phyloP scores from a whole-genome alignment of 257 asterid genomes.

The Salvia miltiorrhiza region DNA sequence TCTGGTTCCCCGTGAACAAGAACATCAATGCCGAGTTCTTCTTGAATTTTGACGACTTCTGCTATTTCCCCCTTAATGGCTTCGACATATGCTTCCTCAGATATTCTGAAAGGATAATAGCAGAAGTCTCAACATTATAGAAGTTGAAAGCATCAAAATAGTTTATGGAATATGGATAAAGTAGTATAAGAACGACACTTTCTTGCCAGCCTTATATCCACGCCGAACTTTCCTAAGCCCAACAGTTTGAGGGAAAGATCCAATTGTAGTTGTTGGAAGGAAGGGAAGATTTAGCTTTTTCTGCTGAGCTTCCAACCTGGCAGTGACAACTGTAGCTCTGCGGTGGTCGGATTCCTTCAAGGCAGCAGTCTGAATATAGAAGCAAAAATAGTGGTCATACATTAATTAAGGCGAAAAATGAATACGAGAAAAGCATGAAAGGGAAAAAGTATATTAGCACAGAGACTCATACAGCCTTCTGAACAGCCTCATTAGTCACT shows the following conservation, averaged over 20 bases:
- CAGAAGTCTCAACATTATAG: neutral
- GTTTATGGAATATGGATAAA: neutral
- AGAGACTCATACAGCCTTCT: constrained; percentile 65
- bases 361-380: constrained; percentile 53
- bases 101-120: constrained; percentile 42
- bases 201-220: constrained; percentile 88
- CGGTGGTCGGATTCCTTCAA: constrained; percentile 70
- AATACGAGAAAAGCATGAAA: neutral
- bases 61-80: constrained; percentile 65
- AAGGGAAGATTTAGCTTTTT: constrained; percentile 74
- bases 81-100: constrained; percentile 64
- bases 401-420: neutral
- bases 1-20: constrained; percentile 94
- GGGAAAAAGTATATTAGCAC: neutral
- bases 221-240: constrained; percentile 87
- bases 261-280: constrained; percentile 92
- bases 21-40: constrained; percentile 85
- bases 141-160: neutral
- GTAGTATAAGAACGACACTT: constrained; percentile 13
- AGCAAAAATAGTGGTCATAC: neutral
- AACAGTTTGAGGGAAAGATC: constrained; percentile 88
- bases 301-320: constrained; percentile 78
- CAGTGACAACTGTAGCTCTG: constrained; percentile 62
- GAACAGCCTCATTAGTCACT: constrained; percentile 72
- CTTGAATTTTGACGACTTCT: constrained; percentile 71